Evolutionary conservation across 441 rosid species (phyloP).

Genomic region (Dalechampia spathulata): DNA sequence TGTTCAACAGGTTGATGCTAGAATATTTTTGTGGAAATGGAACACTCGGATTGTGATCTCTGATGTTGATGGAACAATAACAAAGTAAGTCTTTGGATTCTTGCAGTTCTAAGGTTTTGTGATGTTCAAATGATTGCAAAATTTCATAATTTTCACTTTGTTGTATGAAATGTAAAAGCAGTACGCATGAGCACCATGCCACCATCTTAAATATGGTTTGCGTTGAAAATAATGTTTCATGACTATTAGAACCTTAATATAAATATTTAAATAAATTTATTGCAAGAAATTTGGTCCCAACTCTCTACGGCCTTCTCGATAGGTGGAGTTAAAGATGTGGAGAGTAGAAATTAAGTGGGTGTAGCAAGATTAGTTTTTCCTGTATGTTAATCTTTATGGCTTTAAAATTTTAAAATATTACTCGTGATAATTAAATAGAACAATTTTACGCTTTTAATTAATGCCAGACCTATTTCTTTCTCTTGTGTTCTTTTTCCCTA

Average conservation of each 20-base stretch:
- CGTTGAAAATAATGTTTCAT: not conserved
- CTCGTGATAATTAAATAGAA: too few relatives aligned
- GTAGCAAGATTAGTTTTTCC: not conserved
- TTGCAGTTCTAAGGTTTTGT: not conserved
- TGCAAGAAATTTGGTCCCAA: not conserved
- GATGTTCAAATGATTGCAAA: not conserved
- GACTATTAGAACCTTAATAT: not conserved
- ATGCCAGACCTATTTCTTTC: too few relatives aligned
- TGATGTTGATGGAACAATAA: conserved; percentile 99
- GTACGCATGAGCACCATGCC: not conserved
- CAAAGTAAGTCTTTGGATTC: conserved; percentile 42
- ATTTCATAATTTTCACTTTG: not conserved
- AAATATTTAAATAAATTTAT: not conserved
- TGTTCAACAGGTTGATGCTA: conserved; percentile 73
- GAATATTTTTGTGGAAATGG: conserved; percentile 97
- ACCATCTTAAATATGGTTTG: not conserved
- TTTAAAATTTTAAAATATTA: not conserved
- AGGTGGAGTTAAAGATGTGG: not conserved
- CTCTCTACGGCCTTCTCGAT: not conserved
- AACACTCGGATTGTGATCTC: conserved; percentile 82
- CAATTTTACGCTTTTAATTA: too few relatives aligned
- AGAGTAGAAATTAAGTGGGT: not conserved
- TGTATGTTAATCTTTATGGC: not conserved
- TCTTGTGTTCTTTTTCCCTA: not conserved
- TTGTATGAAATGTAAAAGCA: not conserved